Evolutionary conservation across 1,139 yeast species (phyloP), one percentile per base, ranked within the genome.

Genomic region (Yamadazyma atmosphaerica): DNA sequence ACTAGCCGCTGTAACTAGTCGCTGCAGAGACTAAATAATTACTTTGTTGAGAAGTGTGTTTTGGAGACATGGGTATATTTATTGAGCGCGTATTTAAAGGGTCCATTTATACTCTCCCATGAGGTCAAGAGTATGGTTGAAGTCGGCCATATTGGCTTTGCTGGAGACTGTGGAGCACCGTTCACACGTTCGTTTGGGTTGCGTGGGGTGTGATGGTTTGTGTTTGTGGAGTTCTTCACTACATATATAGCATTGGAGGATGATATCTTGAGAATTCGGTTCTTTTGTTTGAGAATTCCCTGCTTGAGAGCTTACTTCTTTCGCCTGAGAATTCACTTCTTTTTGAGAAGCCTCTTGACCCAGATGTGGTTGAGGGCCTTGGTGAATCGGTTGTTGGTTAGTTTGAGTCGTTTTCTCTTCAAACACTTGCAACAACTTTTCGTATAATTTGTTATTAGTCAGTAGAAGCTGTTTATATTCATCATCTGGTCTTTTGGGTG

Each of bases 101-200:
- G 50, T 49, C 68, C 68, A 63, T 44, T 60, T 56, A 43, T 61
- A 61, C 39, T 61, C 66, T 3, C 68, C 68, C 63, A 62, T 60
- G 33, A 62, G 50, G 37, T 57, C 57, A 11, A 61, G 41, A 8
- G 63, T 60, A 34, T 57, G 56, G 35, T 47, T 44, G 8, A 33
- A 36, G 16, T 42, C 31, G 10, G 9, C 22, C 22, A 19, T 39
- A 4, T 25, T 13, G 18, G 35, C 12, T 15, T 34, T 39, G 17
- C 44, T 36, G 7, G 42, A 40, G 28, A 34, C 42, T 14, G 36
- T 46, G 4, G 44, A 43, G 33, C 58, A 53, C 28, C 51, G 39
- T n/a, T 47, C 41, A 37, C 58, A 54, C 23, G 44, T 47, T 26
- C 47, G 39, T 30, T 39, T 48, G 2, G n/a, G n/a, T 4, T 23